Base-by-base conservation (phyloP, 2,329 filamentous ascomycete species). In the Calonectria pauciramosa region DNA sequence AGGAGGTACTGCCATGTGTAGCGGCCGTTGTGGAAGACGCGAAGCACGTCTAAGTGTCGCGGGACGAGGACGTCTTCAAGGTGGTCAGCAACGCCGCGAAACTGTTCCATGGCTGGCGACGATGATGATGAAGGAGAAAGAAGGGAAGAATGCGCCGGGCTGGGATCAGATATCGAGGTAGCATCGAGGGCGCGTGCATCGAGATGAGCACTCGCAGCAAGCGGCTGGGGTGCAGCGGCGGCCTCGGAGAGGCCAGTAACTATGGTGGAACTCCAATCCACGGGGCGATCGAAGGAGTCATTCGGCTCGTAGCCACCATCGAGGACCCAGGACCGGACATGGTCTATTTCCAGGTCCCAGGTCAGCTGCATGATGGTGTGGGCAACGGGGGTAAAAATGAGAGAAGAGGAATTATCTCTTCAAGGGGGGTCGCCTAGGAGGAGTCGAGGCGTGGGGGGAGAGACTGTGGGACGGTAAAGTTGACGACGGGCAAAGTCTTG, bases 261-360 rank as follows among this genome's bases (percentile, higher is more conserved):
- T 64, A 81, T 51, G 34, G 79, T 78, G 32, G 80, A 81, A 68
- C 78, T 80, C 79, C 79, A 81, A 59, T 52, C 59, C 60, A 73
- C 70, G 5, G 79, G 78, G 68, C 79, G 76, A 7, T 80, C 72
- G 49, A 80, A 81, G 59, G 75, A 73, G 64, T 71, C 68, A 26
- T 75, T 71, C 47, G 72, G 52, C 49, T 79, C 76, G 56, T 79
- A 79, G 59, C 79, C 78, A 47, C 79, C 79, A 11, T 54, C 68
- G 26, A 81, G 74, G 75, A 81, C 79, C 80, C 80, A 81, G 74
- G 80, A 79, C 78, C 77, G 78, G 74, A 81, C 79, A 74, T 81
- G 80, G 76, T 79, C 80, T 77, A 81, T 78, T 67, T 70, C 78
- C 60, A 78, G 76, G 76, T 81, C 79, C 80, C 80, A 81, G n/a